Percentiles rank a stretch among this genome's conserved stretches.
These are phyloP conservation scores for Schizochytrium sp. DNA, from an alignment of 108 stramenopile genomes.

Conservation along the genomic window DNA sequence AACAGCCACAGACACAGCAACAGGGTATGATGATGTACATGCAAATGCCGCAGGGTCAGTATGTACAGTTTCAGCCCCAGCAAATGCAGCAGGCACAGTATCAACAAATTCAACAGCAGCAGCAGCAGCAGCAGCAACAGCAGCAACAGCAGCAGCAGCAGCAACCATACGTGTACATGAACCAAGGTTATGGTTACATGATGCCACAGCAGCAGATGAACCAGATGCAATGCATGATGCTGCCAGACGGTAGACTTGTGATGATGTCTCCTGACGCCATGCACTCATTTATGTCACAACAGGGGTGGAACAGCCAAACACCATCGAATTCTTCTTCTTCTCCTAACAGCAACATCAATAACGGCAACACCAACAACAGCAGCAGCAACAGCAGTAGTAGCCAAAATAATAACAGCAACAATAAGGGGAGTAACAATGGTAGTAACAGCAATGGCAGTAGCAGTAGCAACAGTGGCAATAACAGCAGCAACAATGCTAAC, in stretches of 20 bases:
- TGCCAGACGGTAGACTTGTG: not conserved
- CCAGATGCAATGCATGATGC: not conserved
- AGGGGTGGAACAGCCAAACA: not conserved
- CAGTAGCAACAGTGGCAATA: not conserved
- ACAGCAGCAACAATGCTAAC: not conserved
- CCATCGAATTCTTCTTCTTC: not conserved
- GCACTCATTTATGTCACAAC: not conserved
- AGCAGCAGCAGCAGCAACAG: not conserved
- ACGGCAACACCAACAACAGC: not conserved
- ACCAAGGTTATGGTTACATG: not conserved
- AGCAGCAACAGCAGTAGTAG: not conserved
- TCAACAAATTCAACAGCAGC: constrained; percentile 1
- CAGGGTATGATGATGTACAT: no score
- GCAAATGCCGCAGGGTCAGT: not conserved
- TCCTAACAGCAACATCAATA: not conserved
- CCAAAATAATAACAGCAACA: not conserved
- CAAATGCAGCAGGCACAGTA: not conserved
- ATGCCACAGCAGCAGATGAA: not conserved
- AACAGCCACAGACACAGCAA: not conserved
- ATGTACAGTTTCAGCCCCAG: not conserved
- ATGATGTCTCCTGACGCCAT: not conserved
- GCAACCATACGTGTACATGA: not conserved
- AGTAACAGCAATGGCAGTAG: not conserved
- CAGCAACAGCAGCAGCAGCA: constrained; percentile 6
- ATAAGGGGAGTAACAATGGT: not conserved